Conservation (phyloP, 2,329 filamentous ascomycete genomes). For the Verticillium albo-atrum region DNA sequence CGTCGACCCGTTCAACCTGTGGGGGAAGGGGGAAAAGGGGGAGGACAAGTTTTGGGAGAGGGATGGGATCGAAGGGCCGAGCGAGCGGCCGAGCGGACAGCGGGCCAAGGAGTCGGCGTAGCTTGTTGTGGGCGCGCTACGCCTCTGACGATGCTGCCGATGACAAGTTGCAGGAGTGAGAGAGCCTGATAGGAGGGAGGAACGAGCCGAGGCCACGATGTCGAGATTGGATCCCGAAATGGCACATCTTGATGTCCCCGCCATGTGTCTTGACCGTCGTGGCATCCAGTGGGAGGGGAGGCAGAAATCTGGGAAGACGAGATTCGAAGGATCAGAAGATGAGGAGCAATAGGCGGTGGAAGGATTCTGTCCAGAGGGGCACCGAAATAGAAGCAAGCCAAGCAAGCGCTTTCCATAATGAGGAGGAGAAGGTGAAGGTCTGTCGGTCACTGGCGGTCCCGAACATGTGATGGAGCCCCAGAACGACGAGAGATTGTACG, state of each 20-base stretch:
- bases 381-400: neutral
- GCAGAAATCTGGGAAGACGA: too few species aligned
- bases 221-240: too few species aligned
- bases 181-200: too few species aligned
- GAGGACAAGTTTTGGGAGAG: constrained; percentile 28
- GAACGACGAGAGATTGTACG: neutral
- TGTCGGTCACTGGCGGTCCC: neutral
- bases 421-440: neutral
- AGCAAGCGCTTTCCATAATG: neutral
- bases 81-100: too few species aligned
- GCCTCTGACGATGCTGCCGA: too few species aligned
- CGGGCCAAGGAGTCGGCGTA: neutral
- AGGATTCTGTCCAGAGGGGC: neutral
- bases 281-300: too few species aligned
- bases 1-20: constrained; percentile 35
- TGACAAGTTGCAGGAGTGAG: too few species aligned
- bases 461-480: neutral
- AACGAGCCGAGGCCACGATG: too few species aligned
- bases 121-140: neutral
- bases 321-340: too few species aligned
- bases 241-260: too few species aligned
- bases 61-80: neutral
- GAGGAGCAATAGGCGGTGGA: too few species aligned
- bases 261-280: too few species aligned
- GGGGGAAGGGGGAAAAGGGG: constrained; percentile 19